Conservation (phyloP, 345 rosid genomes). For the Melaleuca alternifolia region DNA sequence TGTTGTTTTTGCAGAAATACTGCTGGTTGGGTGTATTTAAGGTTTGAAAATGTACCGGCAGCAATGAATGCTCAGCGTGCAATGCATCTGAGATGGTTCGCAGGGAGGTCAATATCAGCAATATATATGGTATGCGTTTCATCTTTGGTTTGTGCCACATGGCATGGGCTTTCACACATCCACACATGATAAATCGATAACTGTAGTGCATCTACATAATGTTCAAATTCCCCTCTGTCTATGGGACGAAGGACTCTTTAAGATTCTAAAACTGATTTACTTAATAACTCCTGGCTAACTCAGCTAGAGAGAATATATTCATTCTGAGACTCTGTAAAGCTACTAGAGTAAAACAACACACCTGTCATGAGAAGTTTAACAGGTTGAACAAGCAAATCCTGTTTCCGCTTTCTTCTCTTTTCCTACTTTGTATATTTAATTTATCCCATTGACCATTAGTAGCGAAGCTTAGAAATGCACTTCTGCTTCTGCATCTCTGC, state of each 20-base stretch:
- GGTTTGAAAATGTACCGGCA: constrained; percentile 50
- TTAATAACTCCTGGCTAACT: not conserved
- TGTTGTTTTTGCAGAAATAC: constrained; percentile 45
- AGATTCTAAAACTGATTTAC: not conserved
- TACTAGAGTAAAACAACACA: not conserved
- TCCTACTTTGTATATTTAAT: not conserved
- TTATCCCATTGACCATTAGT: not conserved
- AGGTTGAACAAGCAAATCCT: not conserved
- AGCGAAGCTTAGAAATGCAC: not conserved
- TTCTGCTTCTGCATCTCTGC: not conserved
- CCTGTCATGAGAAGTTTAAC: not conserved
- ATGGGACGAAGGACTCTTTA: not conserved
- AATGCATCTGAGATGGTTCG: constrained; percentile 97
- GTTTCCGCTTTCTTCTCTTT: not conserved
- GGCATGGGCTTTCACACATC: not conserved
- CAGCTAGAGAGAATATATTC: not conserved
- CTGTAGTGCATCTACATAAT: not conserved
- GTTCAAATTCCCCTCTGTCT: not conserved
- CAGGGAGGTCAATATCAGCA: constrained; percentile 71
- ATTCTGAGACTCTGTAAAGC: not conserved
- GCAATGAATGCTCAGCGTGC: constrained; percentile 64
- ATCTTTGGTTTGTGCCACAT: not conserved
- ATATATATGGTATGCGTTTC: constrained; percentile 47
- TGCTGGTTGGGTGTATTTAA: constrained; percentile 67
- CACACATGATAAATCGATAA: not conserved